These are phyloP conservation scores for Cucurbita argyrosperma DNA, from an alignment of 306 rosid genomes.

Conservation along the genomic window DNA sequence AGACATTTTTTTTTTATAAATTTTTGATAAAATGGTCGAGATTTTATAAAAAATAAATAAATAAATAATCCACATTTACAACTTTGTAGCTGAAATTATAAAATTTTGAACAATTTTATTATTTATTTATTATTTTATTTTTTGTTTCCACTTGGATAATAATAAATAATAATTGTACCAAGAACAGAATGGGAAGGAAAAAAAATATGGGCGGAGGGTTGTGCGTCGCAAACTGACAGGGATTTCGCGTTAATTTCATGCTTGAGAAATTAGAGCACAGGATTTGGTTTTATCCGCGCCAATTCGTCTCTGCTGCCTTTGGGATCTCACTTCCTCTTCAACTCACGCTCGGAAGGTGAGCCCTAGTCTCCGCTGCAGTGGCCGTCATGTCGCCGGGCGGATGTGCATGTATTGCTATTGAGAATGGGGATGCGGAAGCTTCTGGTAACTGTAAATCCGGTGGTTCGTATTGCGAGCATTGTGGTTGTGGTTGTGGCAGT, in stretches of 20 bases:
- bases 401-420: slow-evolving; percentile 9
- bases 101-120: too few species aligned
- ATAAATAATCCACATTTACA: too few species aligned
- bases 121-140: too few species aligned
- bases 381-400: slow-evolving; percentile 35
- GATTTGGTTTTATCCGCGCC: neutral
- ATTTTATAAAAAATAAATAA: too few species aligned
- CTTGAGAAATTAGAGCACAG: neutral
- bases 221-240: neutral
- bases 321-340: neutral
- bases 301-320: neutral
- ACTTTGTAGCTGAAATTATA: too few species aligned
- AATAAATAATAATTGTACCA: neutral
- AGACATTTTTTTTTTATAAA: too few species aligned
- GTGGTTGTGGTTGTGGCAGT: slow-evolving; percentile 16
- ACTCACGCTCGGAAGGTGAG: neutral
- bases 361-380: neutral
- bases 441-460: slow-evolving; percentile 8
- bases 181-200: too few species aligned
- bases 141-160: too few species aligned
- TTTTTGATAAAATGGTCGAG: too few species aligned
- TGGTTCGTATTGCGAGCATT: slow-evolving; percentile 18
- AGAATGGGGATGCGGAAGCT: slow-evolving; percentile 5
- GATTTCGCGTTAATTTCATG: neutral
- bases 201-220: neutral